Evolutionary conservation across 176 grass and related monocot species (phyloP), one percentile per base, ranked within the genome.

Genomic region (Zea luxurians): DNA sequence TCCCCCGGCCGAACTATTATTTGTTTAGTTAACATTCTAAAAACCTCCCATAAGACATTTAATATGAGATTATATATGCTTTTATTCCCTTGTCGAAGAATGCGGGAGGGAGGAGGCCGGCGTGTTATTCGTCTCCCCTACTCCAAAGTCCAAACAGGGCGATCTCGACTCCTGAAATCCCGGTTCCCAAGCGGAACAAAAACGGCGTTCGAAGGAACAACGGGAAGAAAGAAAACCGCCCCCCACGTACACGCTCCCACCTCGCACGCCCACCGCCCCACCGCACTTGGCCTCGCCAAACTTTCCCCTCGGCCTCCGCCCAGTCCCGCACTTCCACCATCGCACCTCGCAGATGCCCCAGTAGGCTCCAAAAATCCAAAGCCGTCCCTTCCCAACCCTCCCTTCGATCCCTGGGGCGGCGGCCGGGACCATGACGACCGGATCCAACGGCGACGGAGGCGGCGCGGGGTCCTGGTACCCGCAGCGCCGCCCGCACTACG

Each of bases 401-500:
- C 64, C 70, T 63, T 76, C 57, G 57, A 61, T 18, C 21, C 44
- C 48, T 1, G 2, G 6, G 43, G 58, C 82, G 66, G 73, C 72
- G 72, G 71, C 70, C 80, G 77, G 61, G 18, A 8, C 75, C 68
- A 90, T 84, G 89, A 87, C 89, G 65, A 77, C 81, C 72, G 66
- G 72, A 73, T 77, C 89, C 76, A 84, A 68, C 84, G 88, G 71
- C 71, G 81, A 83, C 34, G 49, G 21, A 78, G 79, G 71, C 57
- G 46, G 65, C 44, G 80, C 70, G 16, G 76, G 46, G 48, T 50
- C 74, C 35, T 66, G 64, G 40, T 89, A 82, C 77, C 80, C 75
- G 58, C 83, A 89, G 66, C 80, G 82, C 72, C 86, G 85, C 68
- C 89, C 89, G 41, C 84, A 86, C 86, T 97, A 94, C 91, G 69